Conservation (phyloP, 2,329 filamentous ascomycete genomes). For the Alternaria sp. region DNA sequence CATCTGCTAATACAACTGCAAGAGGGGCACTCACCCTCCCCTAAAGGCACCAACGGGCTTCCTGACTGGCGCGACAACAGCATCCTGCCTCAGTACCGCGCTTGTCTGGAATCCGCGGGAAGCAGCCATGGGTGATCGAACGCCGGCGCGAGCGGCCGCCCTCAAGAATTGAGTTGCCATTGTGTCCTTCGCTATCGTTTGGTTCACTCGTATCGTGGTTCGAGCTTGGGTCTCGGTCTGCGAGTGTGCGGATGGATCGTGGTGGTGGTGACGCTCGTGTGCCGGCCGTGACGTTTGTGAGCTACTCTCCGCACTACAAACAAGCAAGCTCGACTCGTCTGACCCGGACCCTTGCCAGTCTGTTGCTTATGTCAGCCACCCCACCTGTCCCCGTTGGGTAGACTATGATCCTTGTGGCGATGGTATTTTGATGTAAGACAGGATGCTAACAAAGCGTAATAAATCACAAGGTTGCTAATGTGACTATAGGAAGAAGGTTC, state of each 20-base stretch:
- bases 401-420: conserved; percentile 2
- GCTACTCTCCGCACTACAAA: conserved; percentile 17
- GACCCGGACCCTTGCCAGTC: conserved; percentile 14
- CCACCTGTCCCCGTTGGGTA: conserved; percentile 5
- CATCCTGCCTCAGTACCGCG: conserved; percentile 41
- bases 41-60: conserved; percentile 76
- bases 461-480: neutral
- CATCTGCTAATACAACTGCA: neutral
- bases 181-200: conserved; percentile 7
- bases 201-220: neutral
- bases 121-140: conserved; percentile 26
- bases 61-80: conserved; percentile 58
- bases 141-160: conserved; percentile 50
- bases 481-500: too few relatives aligned
- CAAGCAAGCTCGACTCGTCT: conserved; percentile 20
- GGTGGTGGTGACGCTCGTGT: conserved; percentile 12
- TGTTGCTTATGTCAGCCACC: conserved; percentile 9
- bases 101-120: conserved; percentile 54
- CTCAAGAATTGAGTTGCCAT: conserved; percentile 59
- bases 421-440: neutral
- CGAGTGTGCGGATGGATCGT: neutral
- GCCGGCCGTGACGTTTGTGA: conserved; percentile 20
- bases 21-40: conserved; percentile 67
- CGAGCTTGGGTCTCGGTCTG: neutral
- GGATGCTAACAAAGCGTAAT: neutral